Base-by-base conservation (phyloP, 345 rosid genomes). In the Toxicodendron radicans region DNA sequence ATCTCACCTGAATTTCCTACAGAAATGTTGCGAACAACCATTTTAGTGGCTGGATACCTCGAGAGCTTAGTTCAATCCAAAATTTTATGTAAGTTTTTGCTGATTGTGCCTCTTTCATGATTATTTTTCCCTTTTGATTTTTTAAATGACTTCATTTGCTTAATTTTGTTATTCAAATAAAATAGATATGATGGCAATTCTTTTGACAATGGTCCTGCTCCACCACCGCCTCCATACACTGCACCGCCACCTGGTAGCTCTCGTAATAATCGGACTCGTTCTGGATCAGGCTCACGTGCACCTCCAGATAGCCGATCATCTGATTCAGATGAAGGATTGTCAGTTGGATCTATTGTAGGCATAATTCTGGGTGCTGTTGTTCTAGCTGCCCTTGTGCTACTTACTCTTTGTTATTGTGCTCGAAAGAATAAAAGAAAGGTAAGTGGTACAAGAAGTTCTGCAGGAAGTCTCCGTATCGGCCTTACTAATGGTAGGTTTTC, bases 21-120 rank as follows among this genome's bases (percentile, higher is more conserved):
- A 96, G 99, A 76, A 92, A 96, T 78, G 97, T 96, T 43, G 98
- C 99, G 32, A 87, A 92, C 79, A 96, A 96, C 76, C 76, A 87
- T 66, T 96, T 96, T 75, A 89, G 73, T 74, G 99, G 99, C 72
- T 91, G 95, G 92, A 90, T 96, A 81, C 97, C 98, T 51, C 81
- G 17, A 75, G 97, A 92, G 80, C 86, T 96, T 79, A 83, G 58
- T 76, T 89, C 92, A 59, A 73, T 92, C 73, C 83, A 72, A 41
- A 90, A 80, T 54, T 90, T 93, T 76, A 85, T 88, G 99, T 93
- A 84, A 86, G 93, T 53, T 74, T 73, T n/a, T 63, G 33, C 32
- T 17, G 35, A 66, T 71, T 66, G 18, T 35, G 30, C 53, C 63
- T 58, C 49, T 51, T 27, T 27, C 10, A 13, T 10, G 57, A 24